These are phyloP conservation scores for Coniferiporia weirii DNA, from an alignment of 1,284 basidiomycete genomes.

Conservation along the genomic window DNA sequence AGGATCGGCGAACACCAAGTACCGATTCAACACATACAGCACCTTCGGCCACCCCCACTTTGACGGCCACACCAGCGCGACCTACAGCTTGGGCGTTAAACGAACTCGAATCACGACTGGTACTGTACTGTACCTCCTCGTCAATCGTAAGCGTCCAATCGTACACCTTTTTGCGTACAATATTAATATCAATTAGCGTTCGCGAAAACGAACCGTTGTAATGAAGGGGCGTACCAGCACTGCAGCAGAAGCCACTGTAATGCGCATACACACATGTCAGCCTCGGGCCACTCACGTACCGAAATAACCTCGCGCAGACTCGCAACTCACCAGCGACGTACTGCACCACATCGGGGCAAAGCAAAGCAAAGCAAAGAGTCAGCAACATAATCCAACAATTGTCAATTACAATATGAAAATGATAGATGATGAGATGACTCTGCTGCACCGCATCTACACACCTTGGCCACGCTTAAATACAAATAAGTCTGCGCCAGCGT, in stretches of 20 bases:
- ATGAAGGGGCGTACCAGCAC: background rate
- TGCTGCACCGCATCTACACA: no score
- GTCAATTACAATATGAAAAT: no score
- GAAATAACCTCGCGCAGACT: no score
- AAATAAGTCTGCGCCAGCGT: no score
- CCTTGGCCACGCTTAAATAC: no score
- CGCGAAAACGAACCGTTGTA: no score
- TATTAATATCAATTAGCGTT: no score
- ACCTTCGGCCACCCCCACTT: constrained; percentile 7
- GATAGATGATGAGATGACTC: no score
- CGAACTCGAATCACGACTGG: no score
- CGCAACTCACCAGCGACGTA: background rate
- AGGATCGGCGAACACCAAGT: constrained; percentile 9
- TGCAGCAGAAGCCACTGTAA: background rate
- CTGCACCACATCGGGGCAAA: background rate
- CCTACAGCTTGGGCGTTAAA: background rate
- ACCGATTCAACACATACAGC: constrained; percentile 12
- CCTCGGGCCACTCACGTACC: background rate
- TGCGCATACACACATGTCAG: background rate
- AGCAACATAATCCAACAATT: no score
- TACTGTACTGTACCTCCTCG: constrained; percentile 2
- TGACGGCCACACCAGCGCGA: constrained; percentile 12
- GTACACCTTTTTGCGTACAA: background rate
- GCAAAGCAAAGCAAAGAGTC: no score
- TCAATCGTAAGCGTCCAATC: constrained; percentile 13